Base-by-base conservation (phyloP, 805 yeast genomes). In the Metschnikowia vanudenii region DNA sequence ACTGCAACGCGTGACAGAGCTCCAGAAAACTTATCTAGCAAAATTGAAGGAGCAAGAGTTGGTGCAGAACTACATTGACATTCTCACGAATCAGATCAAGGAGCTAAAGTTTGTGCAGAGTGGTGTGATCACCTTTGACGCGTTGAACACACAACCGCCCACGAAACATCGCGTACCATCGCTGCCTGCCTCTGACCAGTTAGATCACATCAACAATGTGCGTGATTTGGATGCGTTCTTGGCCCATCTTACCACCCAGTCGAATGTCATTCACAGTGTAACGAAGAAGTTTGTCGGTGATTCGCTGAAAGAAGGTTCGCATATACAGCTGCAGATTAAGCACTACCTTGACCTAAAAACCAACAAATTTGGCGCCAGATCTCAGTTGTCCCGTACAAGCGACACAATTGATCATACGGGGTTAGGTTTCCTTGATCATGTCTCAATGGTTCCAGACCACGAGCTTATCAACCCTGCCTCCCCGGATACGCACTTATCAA, bases 61-160 rank as follows among this genome's bases (percentile, higher is more conserved):
- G 26, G 68, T 72, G 13, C 57, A 66, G 20, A 71, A 70, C 51
- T 72, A 72, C 47, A 71, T 71, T 37, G 76, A 71, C 22, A 67
- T 70, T 9, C 62, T 72, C 20, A 62, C 65, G 40, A 69, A 68
- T 48, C 76, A 72, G 52, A 72, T 72, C 47, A 70, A 71, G 46
- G 75, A 71, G 49, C 60, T 72, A 29, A 62, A 60, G 38, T 71
- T 72, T 53, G 74, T 71, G 4, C 73, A 70, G 51, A 71, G 67
- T 49, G 76, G 76, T 4, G 73, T 70, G 33, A 71, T 72, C 40
- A 66, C 76, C 0, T 61, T 68, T 43, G 76, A 71, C 53, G 74
- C 75, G 2, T 56, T 71, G 32, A 63, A 62, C 40, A 54, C 61
- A 17, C 35, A 33, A 17, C 36, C 49, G 9, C 40, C 43, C 28